Conservation (phyloP, 2,329 filamentous ascomycete genomes). For the Fusarium staphyleae region DNA sequence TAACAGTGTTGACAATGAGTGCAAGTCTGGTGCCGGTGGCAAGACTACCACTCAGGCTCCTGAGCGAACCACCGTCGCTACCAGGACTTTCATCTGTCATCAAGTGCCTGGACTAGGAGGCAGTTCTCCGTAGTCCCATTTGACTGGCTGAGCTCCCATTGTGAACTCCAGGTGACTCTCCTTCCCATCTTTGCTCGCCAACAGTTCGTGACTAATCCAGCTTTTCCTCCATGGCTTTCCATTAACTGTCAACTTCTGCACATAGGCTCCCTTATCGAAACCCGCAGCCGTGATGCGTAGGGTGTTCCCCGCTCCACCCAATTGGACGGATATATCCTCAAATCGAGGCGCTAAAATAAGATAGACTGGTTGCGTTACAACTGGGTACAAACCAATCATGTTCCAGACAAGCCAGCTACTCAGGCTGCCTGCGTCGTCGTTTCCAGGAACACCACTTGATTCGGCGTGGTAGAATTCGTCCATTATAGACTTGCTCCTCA, state of each 20-base stretch:
- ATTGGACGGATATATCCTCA: conserved; percentile 54
- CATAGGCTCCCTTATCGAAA: conserved; percentile 55
- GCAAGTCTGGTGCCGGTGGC: too few species aligned
- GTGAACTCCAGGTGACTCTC: conserved; percentile 58
- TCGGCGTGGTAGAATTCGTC: conserved; percentile 52
- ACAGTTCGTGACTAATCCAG: conserved; percentile 62
- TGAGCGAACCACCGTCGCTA: too few species aligned
- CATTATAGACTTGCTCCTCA: conserved; percentile 56
- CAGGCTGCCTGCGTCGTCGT: conserved; percentile 66
- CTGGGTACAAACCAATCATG: conserved; percentile 59
- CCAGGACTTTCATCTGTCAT: too few species aligned
- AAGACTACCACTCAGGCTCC: too few species aligned
- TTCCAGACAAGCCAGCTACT: conserved; percentile 65
- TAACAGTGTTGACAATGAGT: too few species aligned
- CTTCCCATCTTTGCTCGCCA: conserved; percentile 42
- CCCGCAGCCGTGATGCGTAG: conserved; percentile 56
- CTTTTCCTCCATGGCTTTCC: conserved; percentile 59
- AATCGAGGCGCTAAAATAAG: conserved; percentile 60
- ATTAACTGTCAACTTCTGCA: conserved; percentile 62
- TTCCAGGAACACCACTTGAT: conserved; percentile 59
- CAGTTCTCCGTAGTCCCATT: conserved; percentile 55
- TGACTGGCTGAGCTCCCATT: conserved; percentile 45
- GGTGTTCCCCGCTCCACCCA: conserved; percentile 50
- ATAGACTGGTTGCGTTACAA: conserved; percentile 64
- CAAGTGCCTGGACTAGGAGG: conserved; percentile 57